Evolutionary conservation across 495 filamentous ascomycete genomes (phyloP), one percentile per base, ranked within the genome.

Genomic region (Tuber microsphaerosporum): DNA sequence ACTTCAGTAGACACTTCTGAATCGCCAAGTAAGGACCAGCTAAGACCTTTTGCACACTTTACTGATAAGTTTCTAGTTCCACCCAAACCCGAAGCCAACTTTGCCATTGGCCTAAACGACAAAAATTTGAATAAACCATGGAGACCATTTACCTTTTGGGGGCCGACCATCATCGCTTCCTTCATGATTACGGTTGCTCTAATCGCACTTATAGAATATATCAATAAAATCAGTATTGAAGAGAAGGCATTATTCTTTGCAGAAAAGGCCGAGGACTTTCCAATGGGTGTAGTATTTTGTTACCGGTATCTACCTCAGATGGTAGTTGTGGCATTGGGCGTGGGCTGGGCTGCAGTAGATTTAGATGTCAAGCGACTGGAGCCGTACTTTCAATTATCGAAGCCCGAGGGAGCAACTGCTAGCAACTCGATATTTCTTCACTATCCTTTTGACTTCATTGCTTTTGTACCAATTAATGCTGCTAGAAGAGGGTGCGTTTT

Each of bases 211-310:
- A 75, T 86, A 2, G 85, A 86, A 69, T 72, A 82, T 37, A 37
- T 37, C 34, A 37, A 37, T 37, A 37, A 37, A 37, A 37, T 37
- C 34, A 37, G 34, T 37, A 0, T 76, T 69, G 75, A 75, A 39
- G 12, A 83, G 26, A 81, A 83, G 31, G 87, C 84, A 7, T 61
- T 88, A 22, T 73, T 82, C 22, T 86, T 87, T 37, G 82, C 83
- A 0, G 17, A 74, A 0, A 69, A 73, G 0, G 34, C 76, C 4
- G 77, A 81, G 31, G 74, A 83, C 12, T 77, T 86, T 26, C 74
- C 86, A 0, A 37, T 37, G 34, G 2, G 34, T 37, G 34, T 2
- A 37, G 34, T 37, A 37, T 37, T 37, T 2, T 37, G 34, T 37
- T 37, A 37, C 34, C 34, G 34, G 34, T 37, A 37, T 37, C 34